Percentiles rank a stretch among this genome's conserved stretches.
Conservation (phyloP, 2,329 filamentous ascomycete species). For the Trichoderma endophyticum region DNA sequence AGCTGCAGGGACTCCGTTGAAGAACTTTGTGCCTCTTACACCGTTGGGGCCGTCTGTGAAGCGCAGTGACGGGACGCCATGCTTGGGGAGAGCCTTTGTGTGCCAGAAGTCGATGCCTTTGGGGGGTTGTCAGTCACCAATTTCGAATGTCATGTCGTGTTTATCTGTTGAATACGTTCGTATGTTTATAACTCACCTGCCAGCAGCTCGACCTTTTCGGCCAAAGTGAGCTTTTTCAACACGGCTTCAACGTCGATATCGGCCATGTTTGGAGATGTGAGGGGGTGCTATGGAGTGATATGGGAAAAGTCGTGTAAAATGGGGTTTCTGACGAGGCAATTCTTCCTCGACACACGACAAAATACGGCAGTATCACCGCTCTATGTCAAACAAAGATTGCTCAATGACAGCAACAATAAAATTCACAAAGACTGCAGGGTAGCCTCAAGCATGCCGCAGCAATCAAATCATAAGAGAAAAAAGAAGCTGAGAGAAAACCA, state of each 20-base stretch:
- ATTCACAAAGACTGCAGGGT: neutral
- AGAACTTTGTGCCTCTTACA: constrained; percentile 65
- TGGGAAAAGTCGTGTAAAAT: neutral
- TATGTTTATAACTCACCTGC: constrained; percentile 38
- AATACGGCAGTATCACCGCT: neutral
- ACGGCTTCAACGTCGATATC: constrained; percentile 53
- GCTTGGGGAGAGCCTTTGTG: constrained; percentile 56
- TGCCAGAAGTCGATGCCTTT: constrained; percentile 67
- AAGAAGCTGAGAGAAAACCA: neutral
- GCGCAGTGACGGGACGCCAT: constrained; percentile 62
- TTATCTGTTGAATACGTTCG: too few relatives aligned
- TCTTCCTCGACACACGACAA: neutral
- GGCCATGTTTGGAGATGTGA: constrained; percentile 36
- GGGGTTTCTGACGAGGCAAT: neutral
- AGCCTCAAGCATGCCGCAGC: neutral
- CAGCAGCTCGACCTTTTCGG: constrained; percentile 53
- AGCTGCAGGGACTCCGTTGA: constrained; percentile 59
- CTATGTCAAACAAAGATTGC: neutral
- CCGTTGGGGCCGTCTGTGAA: constrained; percentile 69
- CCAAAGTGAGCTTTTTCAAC: constrained; percentile 50
- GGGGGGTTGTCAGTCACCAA: neutral
- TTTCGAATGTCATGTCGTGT: too few relatives aligned
- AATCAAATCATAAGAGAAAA: neutral
- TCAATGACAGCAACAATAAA: neutral
- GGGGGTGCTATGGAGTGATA: neutral